phyloP scores from a whole-genome alignment of 306 rosid genomes.

The Quercus berberidifolia region DNA sequence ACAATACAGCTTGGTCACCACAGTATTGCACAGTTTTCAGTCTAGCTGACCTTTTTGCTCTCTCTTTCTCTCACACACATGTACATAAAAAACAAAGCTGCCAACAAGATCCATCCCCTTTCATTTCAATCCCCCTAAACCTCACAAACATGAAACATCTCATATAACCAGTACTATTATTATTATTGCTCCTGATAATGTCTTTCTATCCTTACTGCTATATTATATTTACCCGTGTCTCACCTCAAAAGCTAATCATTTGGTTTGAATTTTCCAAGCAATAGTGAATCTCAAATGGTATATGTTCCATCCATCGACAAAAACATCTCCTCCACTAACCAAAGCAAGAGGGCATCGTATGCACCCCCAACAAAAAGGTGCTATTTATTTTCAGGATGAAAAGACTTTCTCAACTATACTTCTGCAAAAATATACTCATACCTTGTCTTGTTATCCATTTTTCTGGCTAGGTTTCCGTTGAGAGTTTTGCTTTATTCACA shows the following conservation, averaged over 20 bases:
- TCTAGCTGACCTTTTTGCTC: constrained; percentile 27
- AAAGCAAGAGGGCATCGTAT: constrained; percentile 53
- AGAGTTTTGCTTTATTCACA: neutral
- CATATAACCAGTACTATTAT: constrained; percentile 35
- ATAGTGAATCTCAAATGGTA: constrained; percentile 55
- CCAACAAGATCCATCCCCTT: constrained; percentile 44
- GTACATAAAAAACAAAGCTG: constrained; percentile 38
- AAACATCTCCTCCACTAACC: constrained; percentile 52
- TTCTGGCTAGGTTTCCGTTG: neutral
- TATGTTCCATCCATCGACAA: constrained; percentile 63
- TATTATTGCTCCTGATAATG: constrained; percentile 13
- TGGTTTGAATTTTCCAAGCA: constrained; percentile 59
- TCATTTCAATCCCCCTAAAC: neutral
- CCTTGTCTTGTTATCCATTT: neutral
- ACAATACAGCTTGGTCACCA: constrained; percentile 47
- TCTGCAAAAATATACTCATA: constrained; percentile 4
- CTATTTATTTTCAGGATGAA: constrained; percentile 32
- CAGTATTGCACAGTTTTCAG: constrained; percentile 34
- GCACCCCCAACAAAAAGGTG: constrained; percentile 45
- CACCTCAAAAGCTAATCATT: constrained; percentile 58
- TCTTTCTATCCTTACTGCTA: neutral
- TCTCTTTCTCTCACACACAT: neutral
- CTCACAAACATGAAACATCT: constrained; percentile 20
- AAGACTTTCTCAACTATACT: constrained; percentile 33
- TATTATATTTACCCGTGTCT: neutral